Conservation (phyloP, 768 basidiomycete species). For the Mycena floridula region DNA sequence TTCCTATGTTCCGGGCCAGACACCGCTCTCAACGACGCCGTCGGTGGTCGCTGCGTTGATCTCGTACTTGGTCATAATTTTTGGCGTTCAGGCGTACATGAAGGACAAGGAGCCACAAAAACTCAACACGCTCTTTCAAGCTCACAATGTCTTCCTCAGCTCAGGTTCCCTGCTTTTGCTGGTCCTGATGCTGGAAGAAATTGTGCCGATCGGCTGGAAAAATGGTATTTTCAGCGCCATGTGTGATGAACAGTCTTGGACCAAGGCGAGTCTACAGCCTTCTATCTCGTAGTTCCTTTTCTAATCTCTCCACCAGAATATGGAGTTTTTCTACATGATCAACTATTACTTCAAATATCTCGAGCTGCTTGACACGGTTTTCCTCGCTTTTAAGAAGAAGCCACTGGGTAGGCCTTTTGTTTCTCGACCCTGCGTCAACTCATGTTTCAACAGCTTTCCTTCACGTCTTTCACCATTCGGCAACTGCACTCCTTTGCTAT, state of each 20-base stretch:
- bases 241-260: constrained; percentile 78
- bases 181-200: constrained; percentile 87
- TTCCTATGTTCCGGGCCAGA: constrained; percentile 65
- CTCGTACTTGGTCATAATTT: constrained; percentile 85
- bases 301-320: constrained; percentile 44
- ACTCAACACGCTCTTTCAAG: constrained; percentile 80
- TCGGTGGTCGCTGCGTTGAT: constrained; percentile 65
- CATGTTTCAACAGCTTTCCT: constrained; percentile 65
- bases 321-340: constrained; percentile 97
- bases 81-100: constrained; percentile 81
- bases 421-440: constrained; percentile 1
- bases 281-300: neutral
- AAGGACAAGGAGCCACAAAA: constrained; percentile 65
- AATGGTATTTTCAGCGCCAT: constrained; percentile 71
- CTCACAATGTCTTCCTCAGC: constrained; percentile 88
- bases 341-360: constrained; percentile 99
- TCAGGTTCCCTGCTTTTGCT: constrained; percentile 80
- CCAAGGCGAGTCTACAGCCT: constrained; percentile 53
- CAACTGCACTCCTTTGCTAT: constrained; percentile 92
- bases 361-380: constrained; percentile 94
- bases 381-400: constrained; percentile 98
- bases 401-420: constrained; percentile 66
- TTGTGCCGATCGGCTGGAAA: constrained; percentile 70
- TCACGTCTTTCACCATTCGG: constrained; percentile 99
- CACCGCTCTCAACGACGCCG: constrained; percentile 78